These are phyloP conservation scores for Jimgerdemannia flammicorona DNA, from an alignment of 192 early-diverging fungal species.

Conservation along the genomic window DNA sequence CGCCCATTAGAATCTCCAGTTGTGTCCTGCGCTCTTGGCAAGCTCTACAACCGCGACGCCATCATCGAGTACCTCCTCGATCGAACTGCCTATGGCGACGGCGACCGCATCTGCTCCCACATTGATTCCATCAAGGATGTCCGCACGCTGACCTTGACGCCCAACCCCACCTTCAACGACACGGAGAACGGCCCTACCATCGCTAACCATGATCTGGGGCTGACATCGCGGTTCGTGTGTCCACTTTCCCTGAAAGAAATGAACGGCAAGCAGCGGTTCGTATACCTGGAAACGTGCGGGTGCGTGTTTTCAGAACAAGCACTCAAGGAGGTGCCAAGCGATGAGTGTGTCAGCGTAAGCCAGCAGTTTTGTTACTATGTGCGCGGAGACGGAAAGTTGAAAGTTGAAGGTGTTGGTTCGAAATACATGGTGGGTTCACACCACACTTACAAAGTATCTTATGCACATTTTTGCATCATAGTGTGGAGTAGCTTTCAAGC, in stretches of 20 bases:
- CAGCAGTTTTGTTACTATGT: neutral
- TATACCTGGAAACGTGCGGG: slow-evolving; percentile 67
- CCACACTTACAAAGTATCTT: too few species aligned
- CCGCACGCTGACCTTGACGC: slow-evolving; percentile 58
- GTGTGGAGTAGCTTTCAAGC: slow-evolving; percentile 60
- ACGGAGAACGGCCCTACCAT: slow-evolving; percentile 34
- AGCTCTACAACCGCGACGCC: slow-evolving; percentile 82
- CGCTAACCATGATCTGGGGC: slow-evolving; percentile 49
- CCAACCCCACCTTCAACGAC: slow-evolving; percentile 54
- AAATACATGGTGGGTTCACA: neutral
- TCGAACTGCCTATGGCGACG: slow-evolving; percentile 70
- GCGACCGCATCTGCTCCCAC: slow-evolving; percentile 70
- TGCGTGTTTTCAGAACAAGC: slow-evolving; percentile 78
- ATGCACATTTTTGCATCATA: slow-evolving; percentile 10
- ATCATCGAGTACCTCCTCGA: slow-evolving; percentile 75
- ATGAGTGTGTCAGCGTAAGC: slow-evolving; percentile 58
- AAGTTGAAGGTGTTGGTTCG: neutral
- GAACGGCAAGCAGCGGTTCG: slow-evolving; percentile 74
- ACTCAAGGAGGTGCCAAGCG: slow-evolving; percentile 62
- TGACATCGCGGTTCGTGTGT: slow-evolving; percentile 61
- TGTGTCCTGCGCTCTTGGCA: slow-evolving; percentile 67
- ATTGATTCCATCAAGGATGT: slow-evolving; percentile 73
- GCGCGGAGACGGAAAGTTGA: neutral
- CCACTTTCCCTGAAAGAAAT: slow-evolving; percentile 82
- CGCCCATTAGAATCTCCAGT: slow-evolving; percentile 57